A percentile compares a stretch with the other conserved stretches of the same genome.
These are phyloP conservation scores for Xylariaceae sp. DNA, from an alignment of 2,329 filamentous ascomycete species.

Conservation along the genomic window DNA sequence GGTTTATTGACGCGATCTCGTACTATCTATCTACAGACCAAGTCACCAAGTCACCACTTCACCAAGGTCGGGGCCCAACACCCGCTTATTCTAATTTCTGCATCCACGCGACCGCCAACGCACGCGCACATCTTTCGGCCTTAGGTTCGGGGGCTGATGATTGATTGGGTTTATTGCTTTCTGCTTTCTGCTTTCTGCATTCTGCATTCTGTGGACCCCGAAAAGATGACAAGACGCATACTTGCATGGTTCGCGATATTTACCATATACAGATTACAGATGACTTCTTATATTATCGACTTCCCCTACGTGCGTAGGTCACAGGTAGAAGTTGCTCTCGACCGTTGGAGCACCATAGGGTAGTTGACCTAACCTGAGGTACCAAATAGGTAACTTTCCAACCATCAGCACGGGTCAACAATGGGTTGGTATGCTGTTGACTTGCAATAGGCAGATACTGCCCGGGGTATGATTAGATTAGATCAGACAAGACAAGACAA, in stretches of 20 bases:
- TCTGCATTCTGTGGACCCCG: neutral
- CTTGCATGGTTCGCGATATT: neutral
- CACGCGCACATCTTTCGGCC: slow-evolving; percentile 1
- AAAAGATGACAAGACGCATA: neutral
- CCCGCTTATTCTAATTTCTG: neutral
- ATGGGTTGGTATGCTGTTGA: too few relatives aligned
- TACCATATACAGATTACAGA: too few relatives aligned
- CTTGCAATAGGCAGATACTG: too few relatives aligned
- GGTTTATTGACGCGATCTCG: slow-evolving; percentile 11
- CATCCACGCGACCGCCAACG: slow-evolving; percentile 11
- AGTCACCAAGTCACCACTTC: too few relatives aligned
- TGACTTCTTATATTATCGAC: neutral
- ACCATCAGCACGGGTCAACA: too few relatives aligned
- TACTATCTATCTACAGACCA: too few relatives aligned
- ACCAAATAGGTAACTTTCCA: neutral
- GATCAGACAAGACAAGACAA: too few relatives aligned
- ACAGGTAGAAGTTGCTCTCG: too few relatives aligned
- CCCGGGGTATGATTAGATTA: too few relatives aligned
- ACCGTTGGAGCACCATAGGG: too few relatives aligned
- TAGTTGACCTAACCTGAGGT: neutral
- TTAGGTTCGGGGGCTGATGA: slow-evolving; percentile 4
- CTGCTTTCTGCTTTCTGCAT: neutral
- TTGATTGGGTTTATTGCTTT: slow-evolving; percentile 5
- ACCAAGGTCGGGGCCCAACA: neutral
- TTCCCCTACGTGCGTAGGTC: neutral